Base-by-base conservation (phyloP, 495 filamentous ascomycete species). In the Penicillium ochrochloron region DNA sequence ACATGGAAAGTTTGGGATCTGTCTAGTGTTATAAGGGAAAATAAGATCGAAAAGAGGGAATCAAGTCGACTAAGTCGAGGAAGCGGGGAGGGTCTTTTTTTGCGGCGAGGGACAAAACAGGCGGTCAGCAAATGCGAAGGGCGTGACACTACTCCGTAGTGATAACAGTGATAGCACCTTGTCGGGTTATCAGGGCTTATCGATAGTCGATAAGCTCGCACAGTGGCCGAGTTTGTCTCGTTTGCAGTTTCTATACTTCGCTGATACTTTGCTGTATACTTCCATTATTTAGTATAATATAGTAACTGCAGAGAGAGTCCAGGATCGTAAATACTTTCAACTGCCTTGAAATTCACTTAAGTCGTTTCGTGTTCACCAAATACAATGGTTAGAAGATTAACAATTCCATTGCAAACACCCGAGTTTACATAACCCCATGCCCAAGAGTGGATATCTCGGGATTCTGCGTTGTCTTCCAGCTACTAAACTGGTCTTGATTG, bases 71-170 rank as follows among this genome's bases (percentile, higher is more conserved):
- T 14, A 54, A 23, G 46, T 54, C 33, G 15, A 60, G 60, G 52
- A 44, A 27, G 25, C 25, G 25, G 25, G 25, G 42, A 58, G 57
- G 66, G 41, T 58, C 69, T 65, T 66, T 60, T 34, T 52, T 60
- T 37, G 50, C 63, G 59, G 34, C 42, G 31, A 48, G 15, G 53
- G 46, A 60, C 34, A 56, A 58, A 70, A 70, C 64, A 71, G 70
- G 70, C 70, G 70, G 70, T 73, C 68, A 73, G 62, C 53, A 21
- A 11, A 37, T 68, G 59, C 67, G 64, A 37, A 34, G 57, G 44
- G 29, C 57, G 55, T 56, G 63, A 44, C 56, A 35, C 48, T 27
- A 27, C 25, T 1, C 2, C 1, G 25, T 27, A 27, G 25, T 27
- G 25, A 1, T 27, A 27, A 27, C 56, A 41, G 33, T 19, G 31